Conservation (phyloP, 805 yeast genomes). For the Metschnikowia aberdeeniae region DNA sequence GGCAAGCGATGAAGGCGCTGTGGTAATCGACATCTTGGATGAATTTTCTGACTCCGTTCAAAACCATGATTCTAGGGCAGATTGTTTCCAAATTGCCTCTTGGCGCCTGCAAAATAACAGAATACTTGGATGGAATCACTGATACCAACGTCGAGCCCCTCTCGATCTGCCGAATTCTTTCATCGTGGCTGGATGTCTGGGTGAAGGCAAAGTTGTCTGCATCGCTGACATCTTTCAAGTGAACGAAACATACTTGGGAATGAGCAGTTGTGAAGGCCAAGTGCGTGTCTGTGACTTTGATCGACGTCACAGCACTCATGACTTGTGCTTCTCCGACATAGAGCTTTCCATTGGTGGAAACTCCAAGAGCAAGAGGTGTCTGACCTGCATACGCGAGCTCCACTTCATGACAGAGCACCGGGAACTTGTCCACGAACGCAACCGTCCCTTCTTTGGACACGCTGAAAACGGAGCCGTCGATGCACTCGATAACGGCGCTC, state of each 20-base stretch:
- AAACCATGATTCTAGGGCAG: conserved; percentile 86
- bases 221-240: conserved; percentile 46
- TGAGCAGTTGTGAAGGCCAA: conserved; percentile 85
- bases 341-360: conserved; percentile 71
- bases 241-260: conserved; percentile 76
- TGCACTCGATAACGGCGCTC: conserved; percentile 52
- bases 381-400: conserved; percentile 38
- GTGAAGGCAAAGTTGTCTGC: conserved; percentile 29
- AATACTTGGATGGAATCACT: conserved; percentile 74
- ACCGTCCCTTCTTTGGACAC: conserved; percentile 27
- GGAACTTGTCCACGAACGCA: conserved; percentile 48
- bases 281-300: conserved; percentile 66
- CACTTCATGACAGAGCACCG: conserved; percentile 61
- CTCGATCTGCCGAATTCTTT: conserved; percentile 83
- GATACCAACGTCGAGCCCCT: conserved; percentile 85
- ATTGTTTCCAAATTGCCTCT: conserved; percentile 95
- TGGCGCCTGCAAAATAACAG: conserved; percentile 88
- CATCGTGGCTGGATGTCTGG: conserved; percentile 47
- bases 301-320: conserved; percentile 76
- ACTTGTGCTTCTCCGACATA: conserved; percentile 58
- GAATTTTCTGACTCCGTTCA: conserved; percentile 71
- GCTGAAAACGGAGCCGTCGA: conserved; percentile 56
- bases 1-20: conserved; percentile 78
- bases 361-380: conserved; percentile 55
- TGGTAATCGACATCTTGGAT: conserved; percentile 56